Percentiles rank a stretch among this genome's conserved stretches.
phyloP scores from a whole-genome alignment of 2,329 filamentous ascomycete species.

The Colletotrichum sp. region DNA sequence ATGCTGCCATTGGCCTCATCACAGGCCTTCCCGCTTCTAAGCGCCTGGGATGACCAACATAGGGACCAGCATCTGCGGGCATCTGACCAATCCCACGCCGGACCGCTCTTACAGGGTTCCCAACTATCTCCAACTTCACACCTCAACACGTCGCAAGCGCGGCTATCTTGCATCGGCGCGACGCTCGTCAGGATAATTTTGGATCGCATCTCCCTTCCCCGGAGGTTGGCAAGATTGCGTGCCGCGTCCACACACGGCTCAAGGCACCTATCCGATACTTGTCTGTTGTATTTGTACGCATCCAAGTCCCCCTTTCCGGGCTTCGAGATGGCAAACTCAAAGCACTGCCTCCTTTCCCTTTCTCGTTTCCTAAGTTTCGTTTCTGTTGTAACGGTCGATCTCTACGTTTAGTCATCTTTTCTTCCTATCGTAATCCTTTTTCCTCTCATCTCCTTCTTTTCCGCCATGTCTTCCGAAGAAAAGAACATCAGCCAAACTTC shows the following conservation, averaged over 20 bases:
- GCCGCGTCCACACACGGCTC: not conserved
- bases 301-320: not conserved
- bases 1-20: not conserved
- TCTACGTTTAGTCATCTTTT: not conserved
- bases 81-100: conserved; percentile 6
- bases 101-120: not conserved
- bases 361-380: not conserved
- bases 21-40: not conserved
- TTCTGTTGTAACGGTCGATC: not conserved
- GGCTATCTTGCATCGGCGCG: conserved; percentile 22
- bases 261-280: not conserved
- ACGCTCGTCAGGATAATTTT: conserved; percentile 19
- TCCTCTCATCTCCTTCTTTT: not conserved
- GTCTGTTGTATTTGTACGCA: conserved; percentile 11
- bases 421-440: not conserved
- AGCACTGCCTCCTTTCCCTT: not conserved
- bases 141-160: conserved; percentile 11
- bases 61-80: conserved; percentile 13
- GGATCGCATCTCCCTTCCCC: not conserved
- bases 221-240: not conserved
- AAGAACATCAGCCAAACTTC: conserved; percentile 49
- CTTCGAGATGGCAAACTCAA: not conserved
- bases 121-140: not conserved
- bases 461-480: conserved; percentile 26
- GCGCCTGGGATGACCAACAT: conserved; percentile 13